Evolutionary conservation across 768 basidiomycete genomes (phyloP).

Genomic region (Phylloporus rhodoxanthus): DNA sequence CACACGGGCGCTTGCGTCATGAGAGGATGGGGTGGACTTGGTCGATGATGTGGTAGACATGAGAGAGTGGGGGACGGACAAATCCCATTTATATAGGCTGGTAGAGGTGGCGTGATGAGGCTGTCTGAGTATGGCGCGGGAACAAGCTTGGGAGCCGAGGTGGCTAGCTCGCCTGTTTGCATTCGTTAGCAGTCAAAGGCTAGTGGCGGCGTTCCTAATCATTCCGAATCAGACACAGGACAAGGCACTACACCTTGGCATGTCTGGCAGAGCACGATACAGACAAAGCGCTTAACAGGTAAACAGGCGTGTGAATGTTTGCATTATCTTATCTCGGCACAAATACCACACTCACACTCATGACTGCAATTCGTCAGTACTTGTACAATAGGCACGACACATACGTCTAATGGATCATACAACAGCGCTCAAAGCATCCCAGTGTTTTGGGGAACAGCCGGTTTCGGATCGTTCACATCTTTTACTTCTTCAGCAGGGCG

Average conservation of each 20-base stretch:
- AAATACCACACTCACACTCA: constrained; percentile 13
- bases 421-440: constrained; percentile 5
- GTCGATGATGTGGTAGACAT: constrained; percentile 28
- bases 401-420: constrained; percentile 27
- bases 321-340: constrained; percentile 20
- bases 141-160: constrained; percentile 18
- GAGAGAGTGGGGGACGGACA: constrained; percentile 10
- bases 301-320: constrained; percentile 17
- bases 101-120: constrained; percentile 19
- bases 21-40: constrained; percentile 14
- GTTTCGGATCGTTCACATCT: background rate
- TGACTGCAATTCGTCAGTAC: constrained; percentile 19
- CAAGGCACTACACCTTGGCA: constrained; percentile 22
- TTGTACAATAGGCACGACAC: constrained; percentile 19
- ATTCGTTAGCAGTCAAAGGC: background rate
- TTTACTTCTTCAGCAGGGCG: constrained; percentile 62
- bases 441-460: background rate
- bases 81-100: constrained; percentile 29
- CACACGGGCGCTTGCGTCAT: constrained; percentile 18
- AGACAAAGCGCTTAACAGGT: constrained; percentile 7
- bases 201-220: constrained; percentile 6
- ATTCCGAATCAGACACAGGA: constrained; percentile 16
- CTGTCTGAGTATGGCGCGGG: constrained; percentile 19
- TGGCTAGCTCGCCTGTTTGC: background rate
- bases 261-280: constrained; percentile 5